Evolutionary conservation across 1,284 basidiomycete genomes (phyloP).

Genomic region (Xanthoconium separans): DNA sequence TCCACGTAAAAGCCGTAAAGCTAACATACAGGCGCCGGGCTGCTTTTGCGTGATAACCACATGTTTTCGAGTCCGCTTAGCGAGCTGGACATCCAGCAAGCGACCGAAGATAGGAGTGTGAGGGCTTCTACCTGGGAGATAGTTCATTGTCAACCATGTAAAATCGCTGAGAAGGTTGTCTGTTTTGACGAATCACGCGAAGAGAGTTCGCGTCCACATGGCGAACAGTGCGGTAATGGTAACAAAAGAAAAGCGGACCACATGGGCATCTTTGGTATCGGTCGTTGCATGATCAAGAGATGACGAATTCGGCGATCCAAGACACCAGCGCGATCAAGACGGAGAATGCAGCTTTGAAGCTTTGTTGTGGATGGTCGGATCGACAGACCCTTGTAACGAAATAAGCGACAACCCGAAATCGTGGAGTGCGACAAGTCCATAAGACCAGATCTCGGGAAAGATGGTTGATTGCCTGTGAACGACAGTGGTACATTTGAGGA

Average conservation of each 20-base stretch:
- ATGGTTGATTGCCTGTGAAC: neutral
- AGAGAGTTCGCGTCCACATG: conserved; percentile 4
- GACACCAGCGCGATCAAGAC: neutral
- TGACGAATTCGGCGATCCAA: neutral
- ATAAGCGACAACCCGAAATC: neutral
- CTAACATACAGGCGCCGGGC: neutral
- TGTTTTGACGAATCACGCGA: neutral
- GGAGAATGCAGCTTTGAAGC: neutral
- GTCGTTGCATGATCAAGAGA: neutral
- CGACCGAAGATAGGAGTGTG: conserved; percentile 5
- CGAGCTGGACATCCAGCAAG: neutral
- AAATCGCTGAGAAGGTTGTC: neutral
- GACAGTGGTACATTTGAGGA: neutral
- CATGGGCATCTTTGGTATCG: neutral
- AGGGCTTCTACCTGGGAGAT: neutral
- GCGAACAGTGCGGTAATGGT: neutral
- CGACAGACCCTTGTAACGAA: neutral
- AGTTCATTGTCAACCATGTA: neutral
- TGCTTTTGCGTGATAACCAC: neutral
- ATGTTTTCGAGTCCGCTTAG: conserved; percentile 1
- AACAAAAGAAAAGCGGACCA: neutral
- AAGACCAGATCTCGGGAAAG: neutral
- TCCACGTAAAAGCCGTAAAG: conserved; percentile 1
- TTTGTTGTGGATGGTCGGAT: neutral
- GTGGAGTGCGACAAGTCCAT: neutral